Conservation (phyloP, 345 rosid species). For the Kernera saxatilis region DNA sequence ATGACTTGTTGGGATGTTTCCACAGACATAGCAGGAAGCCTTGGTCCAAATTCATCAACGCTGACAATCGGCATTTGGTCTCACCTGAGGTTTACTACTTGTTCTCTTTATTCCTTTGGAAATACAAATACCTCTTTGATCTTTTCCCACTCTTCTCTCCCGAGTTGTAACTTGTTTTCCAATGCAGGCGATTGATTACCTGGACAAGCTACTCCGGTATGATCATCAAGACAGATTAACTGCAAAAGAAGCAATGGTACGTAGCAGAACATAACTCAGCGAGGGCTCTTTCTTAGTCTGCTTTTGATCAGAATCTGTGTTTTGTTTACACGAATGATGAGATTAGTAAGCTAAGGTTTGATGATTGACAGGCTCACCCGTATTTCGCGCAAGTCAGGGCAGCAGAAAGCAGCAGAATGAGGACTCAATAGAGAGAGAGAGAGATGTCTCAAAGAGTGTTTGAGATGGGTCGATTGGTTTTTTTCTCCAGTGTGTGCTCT, state of each 20-base stretch:
- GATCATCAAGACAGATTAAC: conserved; percentile 97
- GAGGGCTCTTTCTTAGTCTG: not conserved
- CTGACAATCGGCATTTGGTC: conserved; percentile 91
- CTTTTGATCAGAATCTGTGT: not conserved
- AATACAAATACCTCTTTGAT: not conserved
- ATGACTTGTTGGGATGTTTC: not conserved
- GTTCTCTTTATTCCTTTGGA: not conserved
- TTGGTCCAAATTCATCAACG: conserved; percentile 82
- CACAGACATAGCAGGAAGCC: conserved; percentile 91
- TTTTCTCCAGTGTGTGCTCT: too few relatives aligned
- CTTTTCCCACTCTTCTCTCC: not conserved
- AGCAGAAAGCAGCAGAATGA: conserved; percentile 87
- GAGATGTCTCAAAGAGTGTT: too few relatives aligned
- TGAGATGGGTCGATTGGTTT: too few relatives aligned
- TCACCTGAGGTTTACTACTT: conserved; percentile 68
- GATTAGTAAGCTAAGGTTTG: not conserved
- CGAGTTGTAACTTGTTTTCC: not conserved
- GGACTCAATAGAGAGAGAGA: conserved; percentile 46
- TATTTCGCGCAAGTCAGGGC: conserved; percentile 92
- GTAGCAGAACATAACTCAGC: conserved; percentile 4
- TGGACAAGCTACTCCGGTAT: conserved; percentile 86
- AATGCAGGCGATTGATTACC: conserved; percentile 86
- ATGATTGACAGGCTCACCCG: conserved; percentile 57
- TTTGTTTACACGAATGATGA: not conserved
- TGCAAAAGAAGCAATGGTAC: conserved; percentile 96